Conservation (phyloP, 371 early-diverging fungal genomes). For the Lichtheimia ramosa region DNA sequence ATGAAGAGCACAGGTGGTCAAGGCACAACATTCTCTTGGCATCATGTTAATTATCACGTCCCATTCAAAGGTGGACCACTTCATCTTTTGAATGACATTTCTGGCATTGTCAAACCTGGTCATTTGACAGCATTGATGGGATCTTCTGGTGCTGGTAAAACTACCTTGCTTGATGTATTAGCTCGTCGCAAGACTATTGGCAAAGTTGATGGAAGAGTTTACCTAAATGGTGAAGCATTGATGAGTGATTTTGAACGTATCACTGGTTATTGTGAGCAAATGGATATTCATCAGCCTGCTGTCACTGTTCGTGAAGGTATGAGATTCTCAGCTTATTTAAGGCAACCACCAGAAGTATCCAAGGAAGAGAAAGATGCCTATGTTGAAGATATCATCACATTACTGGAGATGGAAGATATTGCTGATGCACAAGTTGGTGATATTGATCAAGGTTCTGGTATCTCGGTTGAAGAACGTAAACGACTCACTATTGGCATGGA, state of each 20-base stretch:
- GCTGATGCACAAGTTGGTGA: slow-evolving; percentile 59
- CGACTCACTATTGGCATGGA: slow-evolving; percentile 71
- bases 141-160: slow-evolving; percentile 84
- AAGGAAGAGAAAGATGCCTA: slow-evolving; percentile 56
- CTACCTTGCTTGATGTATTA: slow-evolving; percentile 79
- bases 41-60: slow-evolving; percentile 48
- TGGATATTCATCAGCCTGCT: slow-evolving; percentile 72
- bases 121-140: slow-evolving; percentile 81
- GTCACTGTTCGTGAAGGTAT: slow-evolving; percentile 64
- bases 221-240: slow-evolving; percentile 52
- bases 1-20: slow-evolving; percentile 24
- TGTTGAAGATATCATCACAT: slow-evolving; percentile 66
- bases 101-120: slow-evolving; percentile 62
- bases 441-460: slow-evolving; percentile 45
- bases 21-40: slow-evolving; percentile 55
- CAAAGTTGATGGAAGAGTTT: slow-evolving; percentile 65
- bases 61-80: slow-evolving; percentile 48
- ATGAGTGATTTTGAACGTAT: slow-evolving; percentile 61
- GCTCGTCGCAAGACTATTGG: slow-evolving; percentile 78
- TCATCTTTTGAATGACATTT: slow-evolving; percentile 50
- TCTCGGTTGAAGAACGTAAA: slow-evolving; percentile 66
- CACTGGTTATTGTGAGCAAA: slow-evolving; percentile 84
- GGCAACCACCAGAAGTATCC: slow-evolving; percentile 54
- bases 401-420: slow-evolving; percentile 60
- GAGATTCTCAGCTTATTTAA: slow-evolving; percentile 67